These are phyloP conservation scores for Xylariaceae sp. DNA, from an alignment of 2,329 filamentous ascomycete genomes.

Conservation along the genomic window DNA sequence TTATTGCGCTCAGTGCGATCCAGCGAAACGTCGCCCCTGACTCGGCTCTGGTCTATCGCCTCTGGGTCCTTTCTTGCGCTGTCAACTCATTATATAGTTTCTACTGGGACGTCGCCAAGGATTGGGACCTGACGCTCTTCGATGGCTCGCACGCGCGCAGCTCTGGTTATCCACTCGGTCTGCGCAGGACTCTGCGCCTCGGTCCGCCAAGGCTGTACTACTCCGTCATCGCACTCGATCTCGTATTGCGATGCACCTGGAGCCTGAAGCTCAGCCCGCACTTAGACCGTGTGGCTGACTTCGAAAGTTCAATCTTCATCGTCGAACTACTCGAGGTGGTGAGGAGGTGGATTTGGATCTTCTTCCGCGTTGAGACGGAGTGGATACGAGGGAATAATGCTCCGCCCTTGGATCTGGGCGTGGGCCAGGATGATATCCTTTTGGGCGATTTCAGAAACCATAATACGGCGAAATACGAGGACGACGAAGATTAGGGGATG, in stretches of 20 bases:
- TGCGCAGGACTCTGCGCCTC: constrained; percentile 72
- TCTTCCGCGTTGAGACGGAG: constrained; percentile 91
- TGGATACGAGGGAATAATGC: constrained; percentile 61
- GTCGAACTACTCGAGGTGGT: constrained; percentile 84
- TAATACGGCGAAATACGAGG: constrained; percentile 61
- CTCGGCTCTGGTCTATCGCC: constrained; percentile 44
- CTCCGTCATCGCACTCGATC: constrained; percentile 69
- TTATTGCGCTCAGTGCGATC: constrained; percentile 75
- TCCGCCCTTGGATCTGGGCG: constrained; percentile 44
- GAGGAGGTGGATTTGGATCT: constrained; percentile 93
- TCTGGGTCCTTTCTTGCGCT: constrained; percentile 69
- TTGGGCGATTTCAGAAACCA: constrained; percentile 68
- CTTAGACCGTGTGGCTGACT: constrained; percentile 77
- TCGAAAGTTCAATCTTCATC: constrained; percentile 83
- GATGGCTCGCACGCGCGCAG: constrained; percentile 49
- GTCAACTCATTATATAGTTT: constrained; percentile 93
- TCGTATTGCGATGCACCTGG: constrained; percentile 86
- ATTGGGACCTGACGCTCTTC: constrained; percentile 92
- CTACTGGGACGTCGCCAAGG: constrained; percentile 95
- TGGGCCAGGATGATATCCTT: constrained; percentile 63
- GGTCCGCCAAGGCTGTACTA: constrained; percentile 76
- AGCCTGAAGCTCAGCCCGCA: constrained; percentile 79
- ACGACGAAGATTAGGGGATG: no score
- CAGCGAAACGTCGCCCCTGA: constrained; percentile 50
- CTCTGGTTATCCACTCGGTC: constrained; percentile 67